A percentile compares a stretch with the other conserved stretches of the same genome.
These are phyloP conservation scores for Aspergillus sp. DNA, from an alignment of 2,329 filamentous ascomycete genomes.

Conservation along the genomic window DNA sequence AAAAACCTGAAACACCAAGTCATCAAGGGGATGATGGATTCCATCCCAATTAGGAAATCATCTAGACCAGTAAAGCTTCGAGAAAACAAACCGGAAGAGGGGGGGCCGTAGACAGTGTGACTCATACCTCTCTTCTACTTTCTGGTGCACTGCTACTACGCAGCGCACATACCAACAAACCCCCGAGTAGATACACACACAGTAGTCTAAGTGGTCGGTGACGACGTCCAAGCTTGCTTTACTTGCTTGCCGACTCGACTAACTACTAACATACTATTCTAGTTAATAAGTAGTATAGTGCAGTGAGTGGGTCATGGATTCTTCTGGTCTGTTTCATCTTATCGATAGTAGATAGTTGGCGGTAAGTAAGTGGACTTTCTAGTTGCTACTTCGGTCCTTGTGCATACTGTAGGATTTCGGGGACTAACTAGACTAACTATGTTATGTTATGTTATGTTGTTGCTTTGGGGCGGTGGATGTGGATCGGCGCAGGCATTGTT, in stretches of 20 bases:
- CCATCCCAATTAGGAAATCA: constrained; percentile 7
- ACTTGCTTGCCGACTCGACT: background rate
- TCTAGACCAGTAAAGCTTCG: constrained; percentile 12
- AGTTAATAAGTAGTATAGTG: background rate
- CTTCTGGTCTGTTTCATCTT: constrained; percentile 18
- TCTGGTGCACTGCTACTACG: background rate
- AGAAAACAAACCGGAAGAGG: constrained; percentile 8
- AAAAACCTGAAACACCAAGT: constrained; percentile 3
- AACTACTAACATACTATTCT: too few relatives aligned
- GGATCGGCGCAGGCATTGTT: too few relatives aligned
- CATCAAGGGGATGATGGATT: background rate
- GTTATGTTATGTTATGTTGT: too few relatives aligned
- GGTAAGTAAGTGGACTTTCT: background rate
- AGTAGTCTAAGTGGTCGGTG: background rate
- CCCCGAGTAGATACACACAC: background rate
- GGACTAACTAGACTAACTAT: too few relatives aligned
- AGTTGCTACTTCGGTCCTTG: background rate
- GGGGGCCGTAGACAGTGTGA: background rate
- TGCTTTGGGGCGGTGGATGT: too few relatives aligned
- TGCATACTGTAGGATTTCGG: background rate
- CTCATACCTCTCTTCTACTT: background rate
- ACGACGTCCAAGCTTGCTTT: background rate
- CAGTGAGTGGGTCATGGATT: constrained; percentile 9
- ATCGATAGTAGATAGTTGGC: constrained; percentile 4
- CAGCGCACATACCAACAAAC: background rate